Conservation (phyloP, 2,329 filamentous ascomycete genomes). For the Epichloe uncinata region DNA sequence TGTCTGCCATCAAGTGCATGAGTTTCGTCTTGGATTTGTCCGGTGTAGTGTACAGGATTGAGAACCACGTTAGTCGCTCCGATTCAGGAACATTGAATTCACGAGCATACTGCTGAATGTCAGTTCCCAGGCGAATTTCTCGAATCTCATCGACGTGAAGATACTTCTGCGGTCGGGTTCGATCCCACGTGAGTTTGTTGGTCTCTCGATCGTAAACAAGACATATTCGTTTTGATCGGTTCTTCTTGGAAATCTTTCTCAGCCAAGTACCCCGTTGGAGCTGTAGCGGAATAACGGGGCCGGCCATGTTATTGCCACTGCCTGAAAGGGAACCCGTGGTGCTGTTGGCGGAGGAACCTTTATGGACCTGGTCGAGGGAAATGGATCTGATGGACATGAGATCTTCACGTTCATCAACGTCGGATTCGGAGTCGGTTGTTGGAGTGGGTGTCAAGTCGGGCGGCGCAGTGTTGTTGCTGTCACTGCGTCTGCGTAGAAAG, state of each 20-base stretch:
- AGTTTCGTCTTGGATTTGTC: conserved; percentile 74
- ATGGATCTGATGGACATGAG: conserved; percentile 21
- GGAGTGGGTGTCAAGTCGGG: conserved; percentile 28
- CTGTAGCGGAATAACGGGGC: conserved; percentile 62
- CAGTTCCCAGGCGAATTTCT: conserved; percentile 73
- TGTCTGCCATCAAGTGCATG: conserved; percentile 75
- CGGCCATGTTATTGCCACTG: conserved; percentile 34
- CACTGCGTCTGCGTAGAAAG: conserved; percentile 74
- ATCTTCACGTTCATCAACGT: conserved; percentile 39
- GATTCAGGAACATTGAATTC: conserved; percentile 60
- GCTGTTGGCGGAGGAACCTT: conserved; percentile 34
- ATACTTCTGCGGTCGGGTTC: conserved; percentile 61
- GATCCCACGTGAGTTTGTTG: conserved; percentile 82
- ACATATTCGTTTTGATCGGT: conserved; percentile 54
- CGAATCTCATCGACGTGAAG: conserved; percentile 94
- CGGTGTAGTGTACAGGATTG: conserved; percentile 72
- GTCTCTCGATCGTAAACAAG: conserved; percentile 67
- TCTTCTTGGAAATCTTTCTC: conserved; percentile 77
- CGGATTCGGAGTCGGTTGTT: conserved; percentile 42
- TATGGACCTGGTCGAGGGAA: conserved; percentile 28
- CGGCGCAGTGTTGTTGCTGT: conserved; percentile 65
- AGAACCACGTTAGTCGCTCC: conserved; percentile 67
- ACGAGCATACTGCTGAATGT: conserved; percentile 79
- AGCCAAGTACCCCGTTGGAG: conserved; percentile 69
- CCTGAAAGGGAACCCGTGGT: conserved; percentile 33